Evolutionary conservation across 345 rosid genomes (phyloP).

Genomic region (Hypericum androsaemum): DNA sequence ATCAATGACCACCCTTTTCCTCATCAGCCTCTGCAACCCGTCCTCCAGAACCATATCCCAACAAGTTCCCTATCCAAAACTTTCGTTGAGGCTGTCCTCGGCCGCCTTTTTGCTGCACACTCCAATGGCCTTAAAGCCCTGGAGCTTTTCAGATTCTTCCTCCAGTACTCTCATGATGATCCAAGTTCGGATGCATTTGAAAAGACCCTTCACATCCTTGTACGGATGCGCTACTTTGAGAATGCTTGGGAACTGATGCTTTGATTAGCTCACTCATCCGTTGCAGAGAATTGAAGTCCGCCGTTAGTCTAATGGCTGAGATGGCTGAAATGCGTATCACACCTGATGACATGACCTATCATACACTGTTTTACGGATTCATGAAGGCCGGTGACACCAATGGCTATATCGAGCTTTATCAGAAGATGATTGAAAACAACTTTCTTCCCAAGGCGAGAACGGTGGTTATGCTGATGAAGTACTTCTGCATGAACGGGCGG

Average conservation of each 20-base stretch:
- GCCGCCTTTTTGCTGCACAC: constrained; percentile 78
- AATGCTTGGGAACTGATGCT: constrained; percentile 77
- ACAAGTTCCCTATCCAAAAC: constrained; percentile 23
- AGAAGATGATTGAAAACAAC: constrained; percentile 41
- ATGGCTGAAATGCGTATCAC: constrained; percentile 53
- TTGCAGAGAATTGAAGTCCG: constrained; percentile 42
- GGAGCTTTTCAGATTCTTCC: constrained; percentile 56
- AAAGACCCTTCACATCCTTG: constrained; percentile 71
- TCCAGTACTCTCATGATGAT: constrained; percentile 22
- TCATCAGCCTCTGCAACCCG: constrained; percentile 40
- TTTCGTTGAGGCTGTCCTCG: constrained; percentile 59
- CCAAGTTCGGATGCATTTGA: constrained; percentile 64
- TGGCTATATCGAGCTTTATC: constrained; percentile 39
- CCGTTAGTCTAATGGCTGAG: constrained; percentile 54
- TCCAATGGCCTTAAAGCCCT: constrained; percentile 83
- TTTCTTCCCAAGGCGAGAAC: constrained; percentile 63
- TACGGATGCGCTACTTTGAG: constrained; percentile 75
- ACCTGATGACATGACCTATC: constrained; percentile 54
- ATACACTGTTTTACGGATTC: constrained; percentile 55
- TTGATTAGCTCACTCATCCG: constrained; percentile 46
- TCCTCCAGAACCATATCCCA: constrained; percentile 33
- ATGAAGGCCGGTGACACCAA: constrained; percentile 45
- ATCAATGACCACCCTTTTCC: constrained; percentile 81
- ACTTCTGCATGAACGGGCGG: constrained; percentile 43
- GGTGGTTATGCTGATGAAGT: constrained; percentile 75